Conservation (phyloP, 176 grass and related monocot species). For the maize (Zea mays) region Zm-B73-REFERENCE-NAM-5.0 NC_050100.1:68188001-68188500, state of each 20-base stretch:
- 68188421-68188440: too few relatives aligned
- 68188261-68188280: not conserved
- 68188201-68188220: not conserved
- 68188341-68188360: too few relatives aligned
- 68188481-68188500: too few relatives aligned
- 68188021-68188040: not conserved
- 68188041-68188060: not conserved
- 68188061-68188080: not conserved
- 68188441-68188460: too few relatives aligned
- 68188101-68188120: slow-evolving; percentile 41
- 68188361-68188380: too few relatives aligned
- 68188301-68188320: too few relatives aligned
- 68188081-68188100: slow-evolving; percentile 9
- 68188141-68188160: not conserved
- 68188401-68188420: too few relatives aligned
- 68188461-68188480: too few relatives aligned
- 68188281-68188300: too few relatives aligned
- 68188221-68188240: not conserved
- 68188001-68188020: slow-evolving; percentile 4
- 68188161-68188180: not conserved
- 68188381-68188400: too few relatives aligned
- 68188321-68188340: too few relatives aligned
- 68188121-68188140: not conserved
- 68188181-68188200: not conserved
- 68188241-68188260: not conserved